Percentiles rank a stretch among this genome's conserved stretches.
phyloP scores from a whole-genome alignment of 306 rosid genomes.

The Astragalus glycyphyllos region DNA sequence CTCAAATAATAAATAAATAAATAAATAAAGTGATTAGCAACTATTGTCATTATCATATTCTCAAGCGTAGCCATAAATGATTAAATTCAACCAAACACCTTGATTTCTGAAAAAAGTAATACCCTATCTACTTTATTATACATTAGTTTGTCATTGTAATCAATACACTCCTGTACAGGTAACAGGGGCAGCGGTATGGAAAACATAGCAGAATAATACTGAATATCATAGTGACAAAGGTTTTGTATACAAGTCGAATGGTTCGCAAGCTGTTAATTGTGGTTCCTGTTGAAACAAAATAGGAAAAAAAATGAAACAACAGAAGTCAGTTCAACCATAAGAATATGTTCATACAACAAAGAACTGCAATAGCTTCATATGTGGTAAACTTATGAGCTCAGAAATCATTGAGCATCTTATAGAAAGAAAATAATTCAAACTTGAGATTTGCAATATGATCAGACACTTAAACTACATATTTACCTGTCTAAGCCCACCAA shows the following conservation, averaged over 20 bases:
- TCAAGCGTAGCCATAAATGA: neutral
- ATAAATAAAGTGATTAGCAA: too few relatives aligned
- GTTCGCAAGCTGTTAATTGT: slow-evolving; percentile 77
- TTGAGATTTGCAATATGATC: neutral
- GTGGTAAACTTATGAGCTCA: neutral
- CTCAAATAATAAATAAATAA: too few relatives aligned
- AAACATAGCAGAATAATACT: slow-evolving; percentile 17
- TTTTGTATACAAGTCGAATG: slow-evolving; percentile 78
- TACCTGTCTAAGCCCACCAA: slow-evolving; percentile 69
- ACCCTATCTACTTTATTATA: slow-evolving; percentile 22
- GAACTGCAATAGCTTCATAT: neutral
- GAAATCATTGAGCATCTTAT: neutral
- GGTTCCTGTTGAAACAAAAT: slow-evolving; percentile 81
- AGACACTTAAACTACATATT: slow-evolving; percentile 6
- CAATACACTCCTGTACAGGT: slow-evolving; percentile 35
- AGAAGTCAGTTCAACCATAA: slow-evolving; percentile 36
- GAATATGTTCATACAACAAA: slow-evolving; percentile 7
- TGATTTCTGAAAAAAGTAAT: neutral
- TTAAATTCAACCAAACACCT: neutral
- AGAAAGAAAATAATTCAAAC: slow-evolving; percentile 25
- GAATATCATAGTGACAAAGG: slow-evolving; percentile 71
- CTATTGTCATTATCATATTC: neutral
- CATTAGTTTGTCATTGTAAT: slow-evolving; percentile 24
- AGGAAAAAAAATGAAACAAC: slow-evolving; percentile 27
- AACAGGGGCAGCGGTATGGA: neutral